Base-by-base conservation (phyloP, 495 filamentous ascomycete genomes). In the Hypoxylon subgilvum region DNA sequence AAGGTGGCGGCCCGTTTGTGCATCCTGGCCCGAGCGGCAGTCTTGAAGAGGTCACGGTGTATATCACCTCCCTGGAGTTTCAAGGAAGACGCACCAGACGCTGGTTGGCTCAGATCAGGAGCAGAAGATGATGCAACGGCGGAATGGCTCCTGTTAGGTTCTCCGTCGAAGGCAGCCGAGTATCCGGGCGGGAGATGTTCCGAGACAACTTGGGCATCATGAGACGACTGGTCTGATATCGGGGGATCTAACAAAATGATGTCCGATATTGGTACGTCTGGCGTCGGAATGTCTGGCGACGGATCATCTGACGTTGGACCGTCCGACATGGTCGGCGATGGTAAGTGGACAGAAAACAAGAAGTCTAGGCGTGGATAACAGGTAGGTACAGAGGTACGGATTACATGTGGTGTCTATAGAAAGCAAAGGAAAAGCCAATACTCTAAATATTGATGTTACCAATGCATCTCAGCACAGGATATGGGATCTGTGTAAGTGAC, bases 61-160 rank as follows among this genome's bases (percentile, higher is more conserved):
- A 88, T 82, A 63, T 89, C 86, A 27, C 86, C 86, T 13, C 85
- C 86, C 61, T 85, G 85, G 1, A 89, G 75, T 43, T 69, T 81
- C 43, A 88, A 69, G 0, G 86, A 86, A 10, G 83, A 86, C 53
- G 85, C 80, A 23, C 75, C 64, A 21, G 25, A 64, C 7, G 66
- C 66, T 8, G 63, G 65, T 4, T 69, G 72, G 1, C 45, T 68
- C 4, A 63, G 65, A 4, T 61, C 70, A 6, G 67, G 76, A 16
- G 73, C 63, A 4, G 61, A 75, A 4, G 69, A 53, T 2, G 72
- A 71, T 19, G 60, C 68, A 10, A 46, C 42, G 14, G 70, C 68
- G 58, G 69, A 67, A 14, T n/a, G 1, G 13, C 8, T 8, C 8
- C 22, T 48, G 40, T 1, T 13, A 28, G 38, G 28, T 19, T 36